Conservation (phyloP, 257 asterid species). For the Solanum gandarillasii region DNA sequence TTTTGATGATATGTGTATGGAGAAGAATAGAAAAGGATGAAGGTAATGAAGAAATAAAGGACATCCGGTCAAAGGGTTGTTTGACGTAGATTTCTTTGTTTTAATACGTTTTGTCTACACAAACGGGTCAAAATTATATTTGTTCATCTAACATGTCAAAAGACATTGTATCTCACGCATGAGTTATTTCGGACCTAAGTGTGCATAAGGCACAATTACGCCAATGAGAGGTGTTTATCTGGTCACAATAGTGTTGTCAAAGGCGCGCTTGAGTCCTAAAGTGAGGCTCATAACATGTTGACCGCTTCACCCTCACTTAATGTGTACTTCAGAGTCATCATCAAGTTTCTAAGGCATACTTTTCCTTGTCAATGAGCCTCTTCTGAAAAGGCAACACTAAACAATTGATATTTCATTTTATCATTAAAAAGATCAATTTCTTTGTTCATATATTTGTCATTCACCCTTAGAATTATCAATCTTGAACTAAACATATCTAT, state of each 20-base stretch:
- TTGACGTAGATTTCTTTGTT: background rate
- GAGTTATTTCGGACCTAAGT: background rate
- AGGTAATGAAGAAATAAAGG: background rate
- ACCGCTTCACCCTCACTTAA: background rate
- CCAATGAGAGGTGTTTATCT: background rate
- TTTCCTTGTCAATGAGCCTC: background rate
- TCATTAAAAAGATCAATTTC: background rate
- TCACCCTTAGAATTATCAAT: background rate
- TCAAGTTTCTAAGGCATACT: background rate
- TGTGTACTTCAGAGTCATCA: background rate
- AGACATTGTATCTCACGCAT: background rate
- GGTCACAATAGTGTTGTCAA: background rate
- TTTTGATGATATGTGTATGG: background rate
- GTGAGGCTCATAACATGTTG: background rate
- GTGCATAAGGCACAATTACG: background rate
- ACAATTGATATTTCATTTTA: background rate
- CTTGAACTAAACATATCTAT: background rate
- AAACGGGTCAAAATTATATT: background rate
- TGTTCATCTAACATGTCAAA: background rate
- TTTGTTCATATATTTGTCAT: background rate
- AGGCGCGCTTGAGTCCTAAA: background rate
- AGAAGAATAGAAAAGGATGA: background rate
- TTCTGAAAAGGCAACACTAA: background rate
- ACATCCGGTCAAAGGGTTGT: background rate
- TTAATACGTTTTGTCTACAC: background rate